Percentiles rank a stretch among this genome's conserved stretches.
phyloP scores from a whole-genome alignment of 2,329 filamentous ascomycete genomes.

The Xylaria sp. region DNA sequence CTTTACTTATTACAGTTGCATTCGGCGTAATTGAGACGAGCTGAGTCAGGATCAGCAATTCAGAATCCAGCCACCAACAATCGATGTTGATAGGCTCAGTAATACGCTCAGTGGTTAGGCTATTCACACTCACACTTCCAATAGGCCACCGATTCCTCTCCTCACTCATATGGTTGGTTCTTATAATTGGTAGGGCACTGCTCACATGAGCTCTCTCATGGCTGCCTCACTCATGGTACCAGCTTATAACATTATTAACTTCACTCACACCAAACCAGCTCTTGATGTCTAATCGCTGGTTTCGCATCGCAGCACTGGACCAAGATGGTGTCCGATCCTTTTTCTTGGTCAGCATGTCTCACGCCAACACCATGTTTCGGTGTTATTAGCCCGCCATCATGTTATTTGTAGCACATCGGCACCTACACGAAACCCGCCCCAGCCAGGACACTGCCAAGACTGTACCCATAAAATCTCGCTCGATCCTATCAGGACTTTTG shows the following conservation, averaged over 20 bases:
- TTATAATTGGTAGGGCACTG: conserved; percentile 1
- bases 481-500: not conserved
- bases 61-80: conserved; percentile 25
- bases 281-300: not conserved
- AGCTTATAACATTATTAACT: not conserved
- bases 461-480: conserved; percentile 5
- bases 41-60: conserved; percentile 29
- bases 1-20: conserved; percentile 23
- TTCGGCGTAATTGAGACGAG: conserved; percentile 30
- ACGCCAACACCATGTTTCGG: conserved; percentile 40
- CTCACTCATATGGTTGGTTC: not conserved
- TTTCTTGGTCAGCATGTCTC: conserved; percentile 29
- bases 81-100: conserved; percentile 9
- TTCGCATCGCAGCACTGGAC: not conserved
- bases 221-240: conserved; percentile 7
- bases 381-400: conserved; percentile 42
- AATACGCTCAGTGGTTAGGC: not conserved
- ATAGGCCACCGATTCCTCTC: conserved; percentile 11
- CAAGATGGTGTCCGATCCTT: conserved; percentile 18
- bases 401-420: conserved; percentile 31
- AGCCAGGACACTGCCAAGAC: conserved; percentile 8
- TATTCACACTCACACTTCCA: conserved; percentile 13
- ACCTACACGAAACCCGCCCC: conserved; percentile 32
- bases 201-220: conserved; percentile 14
- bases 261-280: not conserved